Percentiles rank a stretch among this genome's conserved stretches.
Evolutionary conservation across 768 basidiomycete species (phyloP).

Genomic region (Heimioporus sp.): DNA sequence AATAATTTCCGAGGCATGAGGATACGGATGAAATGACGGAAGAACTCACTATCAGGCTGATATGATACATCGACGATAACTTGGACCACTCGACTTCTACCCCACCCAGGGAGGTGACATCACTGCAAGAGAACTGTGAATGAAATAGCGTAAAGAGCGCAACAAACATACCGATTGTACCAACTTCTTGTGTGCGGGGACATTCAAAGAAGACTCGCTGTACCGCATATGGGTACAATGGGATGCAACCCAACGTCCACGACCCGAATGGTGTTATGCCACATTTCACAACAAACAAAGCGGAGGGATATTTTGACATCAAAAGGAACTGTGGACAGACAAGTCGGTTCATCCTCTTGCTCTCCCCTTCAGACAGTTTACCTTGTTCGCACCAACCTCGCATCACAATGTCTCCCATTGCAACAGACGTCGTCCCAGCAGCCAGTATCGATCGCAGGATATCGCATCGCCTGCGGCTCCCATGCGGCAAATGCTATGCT

Average conservation of each 20-base stretch:
- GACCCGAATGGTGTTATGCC: conserved; percentile 8
- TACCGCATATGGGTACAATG: conserved; percentile 22
- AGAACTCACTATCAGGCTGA: conserved; percentile 7
- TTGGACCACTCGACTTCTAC: conserved; percentile 7
- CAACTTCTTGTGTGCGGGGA: conserved; percentile 20
- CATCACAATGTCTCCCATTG: conserved; percentile 18
- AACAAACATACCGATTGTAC: conserved; percentile 20
- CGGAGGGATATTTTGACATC: conserved; percentile 16
- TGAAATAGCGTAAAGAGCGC: conserved; percentile 21
- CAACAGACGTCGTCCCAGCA: conserved; percentile 6
- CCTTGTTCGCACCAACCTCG: conserved; percentile 9
- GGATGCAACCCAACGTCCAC: conserved; percentile 16
- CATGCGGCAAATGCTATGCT: conserved; percentile 26
- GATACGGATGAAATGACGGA: conserved; percentile 11
- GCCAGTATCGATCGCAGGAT: conserved; percentile 9
- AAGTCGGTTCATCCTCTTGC: conserved; percentile 3
- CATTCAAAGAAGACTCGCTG: conserved; percentile 16
- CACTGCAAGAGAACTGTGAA: conserved; percentile 16
- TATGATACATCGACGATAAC: conserved; percentile 7
- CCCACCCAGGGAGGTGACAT: conserved; percentile 11
- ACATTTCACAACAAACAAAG: conserved; percentile 35
- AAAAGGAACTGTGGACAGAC: conserved; percentile 19
- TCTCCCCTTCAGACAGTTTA: conserved; percentile 4
- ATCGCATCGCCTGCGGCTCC: conserved; percentile 14
- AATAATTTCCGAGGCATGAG: conserved; percentile 31